phyloP scores from a whole-genome alignment of 805 yeast genomes.

The Kazachstania africana region DNA sequence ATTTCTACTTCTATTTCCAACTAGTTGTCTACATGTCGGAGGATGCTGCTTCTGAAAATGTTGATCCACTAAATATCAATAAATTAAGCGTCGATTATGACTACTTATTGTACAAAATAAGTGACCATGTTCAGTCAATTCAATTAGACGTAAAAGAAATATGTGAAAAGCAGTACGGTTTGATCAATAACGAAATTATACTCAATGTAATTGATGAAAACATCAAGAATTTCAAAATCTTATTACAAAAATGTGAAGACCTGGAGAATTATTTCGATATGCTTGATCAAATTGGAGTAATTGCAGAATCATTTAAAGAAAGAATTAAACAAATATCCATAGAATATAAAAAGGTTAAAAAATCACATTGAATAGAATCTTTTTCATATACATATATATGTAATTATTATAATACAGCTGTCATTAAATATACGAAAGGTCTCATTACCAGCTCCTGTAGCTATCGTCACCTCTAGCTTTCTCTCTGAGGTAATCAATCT shows the following conservation, averaged over 20 bases:
- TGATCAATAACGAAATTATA: constrained; percentile 18
- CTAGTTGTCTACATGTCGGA: too few relatives aligned
- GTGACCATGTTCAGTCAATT: constrained; percentile 39
- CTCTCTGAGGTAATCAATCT: constrained; percentile 16
- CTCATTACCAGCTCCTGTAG: constrained; percentile 16
- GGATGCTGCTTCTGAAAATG: neutral
- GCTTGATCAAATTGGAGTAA: constrained; percentile 37
- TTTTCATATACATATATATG: too few relatives aligned
- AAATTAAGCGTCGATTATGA: constrained; percentile 52
- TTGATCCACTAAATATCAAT: constrained; percentile 57
- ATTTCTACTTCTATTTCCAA: too few relatives aligned
- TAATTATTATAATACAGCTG: neutral
- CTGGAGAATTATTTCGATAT: constrained; percentile 42
- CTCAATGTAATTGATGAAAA: constrained; percentile 29
- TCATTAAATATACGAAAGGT: neutral
- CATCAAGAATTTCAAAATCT: constrained; percentile 28
- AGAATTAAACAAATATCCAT: constrained; percentile 26
- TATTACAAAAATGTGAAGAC: constrained; percentile 36
- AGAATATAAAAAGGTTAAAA: constrained; percentile 11
- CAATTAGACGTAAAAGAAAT: constrained; percentile 31
- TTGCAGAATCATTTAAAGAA: constrained; percentile 29
- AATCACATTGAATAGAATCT: neutral
- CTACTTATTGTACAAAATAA: constrained; percentile 49
- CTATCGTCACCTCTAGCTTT: too few relatives aligned
- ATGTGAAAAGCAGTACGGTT: constrained; percentile 15